Base-by-base conservation (phyloP, 148 eudicot species). In the Tetragonia tetragonoides region DNA sequence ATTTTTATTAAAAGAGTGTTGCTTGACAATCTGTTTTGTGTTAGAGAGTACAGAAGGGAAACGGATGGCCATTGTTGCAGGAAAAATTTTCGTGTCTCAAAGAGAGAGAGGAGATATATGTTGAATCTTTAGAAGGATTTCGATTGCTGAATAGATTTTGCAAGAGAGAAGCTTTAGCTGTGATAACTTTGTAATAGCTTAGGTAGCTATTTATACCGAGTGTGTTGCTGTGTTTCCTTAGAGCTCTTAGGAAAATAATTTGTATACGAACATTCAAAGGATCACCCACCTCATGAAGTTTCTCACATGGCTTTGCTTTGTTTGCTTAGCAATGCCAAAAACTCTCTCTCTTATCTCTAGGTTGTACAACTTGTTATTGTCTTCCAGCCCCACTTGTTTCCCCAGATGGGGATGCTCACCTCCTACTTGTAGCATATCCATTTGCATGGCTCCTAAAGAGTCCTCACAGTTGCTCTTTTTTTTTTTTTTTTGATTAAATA, bases 11-110 rank as follows among this genome's bases (percentile, higher is more conserved):
- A 62, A 38, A 46, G 54, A 42, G 47, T 42, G 51, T 41, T 42
- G 54, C 70, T 51, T 75, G 34, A 75, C 47, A 18, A 75, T 23
- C 39, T 73, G 42, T 54, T 78, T 49, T 21, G 69, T 47, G 41
- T 56, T 72, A 7, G 76, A 72, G 15, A 78, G 46, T 10, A 78
- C 61, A 0, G 71, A 78, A 7, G 41, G 53, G 18, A 78, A 39
- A 16, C 54, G 70, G 57, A 72, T 56, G 14, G 71, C 47, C 71
- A 72, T 72, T 23, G 18, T 49, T 47, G 61, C 18, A 28, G 38
- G 21, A 47, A 41, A 34, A 10, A 18, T 20, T 15, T 40, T 38
- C 24, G 51, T 75, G 76, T 73, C 39, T 28, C 23, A 37, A 39
- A 38, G 66, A 63, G 40, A 28, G 15, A 44, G 4, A 28, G 17